phyloP scores from a whole-genome alignment of 352 stramenopile genomes.

The Globisporangium paroecandrum region DNA sequence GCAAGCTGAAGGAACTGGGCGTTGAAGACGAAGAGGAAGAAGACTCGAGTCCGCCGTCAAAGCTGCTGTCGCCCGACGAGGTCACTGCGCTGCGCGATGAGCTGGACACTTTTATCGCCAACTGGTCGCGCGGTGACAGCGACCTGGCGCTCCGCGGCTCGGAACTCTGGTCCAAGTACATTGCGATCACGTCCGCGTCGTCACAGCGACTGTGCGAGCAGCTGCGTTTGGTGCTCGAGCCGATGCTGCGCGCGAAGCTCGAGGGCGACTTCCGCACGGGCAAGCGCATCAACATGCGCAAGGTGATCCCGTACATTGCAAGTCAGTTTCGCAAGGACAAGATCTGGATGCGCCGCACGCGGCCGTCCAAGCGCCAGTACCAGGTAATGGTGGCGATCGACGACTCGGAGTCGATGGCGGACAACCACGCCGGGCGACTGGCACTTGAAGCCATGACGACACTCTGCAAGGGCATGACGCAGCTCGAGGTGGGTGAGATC shows the following conservation, averaged over 20 bases:
- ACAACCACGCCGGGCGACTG: slow-evolving; percentile 94
- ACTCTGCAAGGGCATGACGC: slow-evolving; percentile 95
- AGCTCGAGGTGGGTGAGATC: slow-evolving; percentile 97
- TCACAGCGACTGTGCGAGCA: slow-evolving; percentile 98
- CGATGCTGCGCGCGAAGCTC: slow-evolving; percentile 96
- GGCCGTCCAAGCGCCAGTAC: slow-evolving; percentile 98
- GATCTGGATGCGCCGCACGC: slow-evolving; percentile 99
- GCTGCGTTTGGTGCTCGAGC: slow-evolving; percentile 97
- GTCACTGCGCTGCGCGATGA: slow-evolving; percentile 69
- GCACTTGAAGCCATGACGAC: slow-evolving; percentile 96
- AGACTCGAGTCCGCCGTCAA: slow-evolving; percentile 28
- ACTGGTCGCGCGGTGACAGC: slow-evolving; percentile 43
- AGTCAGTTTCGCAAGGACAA: slow-evolving; percentile 99
- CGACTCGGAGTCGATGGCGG: slow-evolving; percentile 99
- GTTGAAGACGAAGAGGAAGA: slow-evolving; percentile 37
- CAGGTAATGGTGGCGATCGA: slow-evolving; percentile 99
- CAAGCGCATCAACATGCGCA: slow-evolving; percentile 99
- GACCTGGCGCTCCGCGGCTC: slow-evolving; percentile 43
- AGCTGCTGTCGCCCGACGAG: slow-evolving; percentile 63
- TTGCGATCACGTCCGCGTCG: slow-evolving; percentile 88
- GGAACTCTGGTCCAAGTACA: slow-evolving; percentile 92
- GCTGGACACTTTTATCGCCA: slow-evolving; percentile 72
- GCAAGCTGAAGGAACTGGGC: slow-evolving; percentile 26
- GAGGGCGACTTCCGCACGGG: slow-evolving; percentile 98
- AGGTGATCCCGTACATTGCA: slow-evolving; percentile 99